phyloP scores from a whole-genome alignment of 305 asterid species.

The Fraxinus paxiana region DNA sequence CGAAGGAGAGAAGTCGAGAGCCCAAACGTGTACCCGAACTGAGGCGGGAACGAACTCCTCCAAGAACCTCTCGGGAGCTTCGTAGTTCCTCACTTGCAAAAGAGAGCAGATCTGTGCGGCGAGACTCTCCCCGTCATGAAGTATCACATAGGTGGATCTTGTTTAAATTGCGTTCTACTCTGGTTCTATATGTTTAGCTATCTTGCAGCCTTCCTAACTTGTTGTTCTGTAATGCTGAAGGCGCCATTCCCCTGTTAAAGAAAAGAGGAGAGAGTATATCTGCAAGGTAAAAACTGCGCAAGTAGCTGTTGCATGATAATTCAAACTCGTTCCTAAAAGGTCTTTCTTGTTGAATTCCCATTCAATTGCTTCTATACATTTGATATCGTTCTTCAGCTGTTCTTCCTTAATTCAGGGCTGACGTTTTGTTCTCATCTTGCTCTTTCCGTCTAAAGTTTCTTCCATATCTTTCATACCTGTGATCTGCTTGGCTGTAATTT shows the following conservation, averaged over 20 bases:
- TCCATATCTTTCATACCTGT: conserved; percentile 16
- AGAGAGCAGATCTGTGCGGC: conserved; percentile 60
- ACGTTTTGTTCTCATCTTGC: conserved; percentile 19
- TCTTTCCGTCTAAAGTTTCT: conserved; percentile 22
- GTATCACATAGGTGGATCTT: conserved; percentile 85
- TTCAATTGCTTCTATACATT: conserved; percentile 22
- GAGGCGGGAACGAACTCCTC: conserved; percentile 70
- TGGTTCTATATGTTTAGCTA: conserved; percentile 61
- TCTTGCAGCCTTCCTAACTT: conserved; percentile 72
- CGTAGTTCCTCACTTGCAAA: conserved; percentile 70
- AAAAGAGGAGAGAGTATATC: conserved; percentile 82
- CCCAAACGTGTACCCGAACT: conserved; percentile 57
- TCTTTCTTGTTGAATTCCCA: conserved; percentile 23
- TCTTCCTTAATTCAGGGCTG: conserved; percentile 23
- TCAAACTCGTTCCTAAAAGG: conserved; percentile 27
- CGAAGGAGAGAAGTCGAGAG: conserved; percentile 65
- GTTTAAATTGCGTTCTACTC: conserved; percentile 52
- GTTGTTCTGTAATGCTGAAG: conserved; percentile 87
- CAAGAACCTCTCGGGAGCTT: conserved; percentile 73
- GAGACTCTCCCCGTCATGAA: conserved; percentile 85
- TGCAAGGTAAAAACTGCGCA: conserved; percentile 86
- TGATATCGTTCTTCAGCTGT: conserved; percentile 8
- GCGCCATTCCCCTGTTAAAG: conserved; percentile 93
- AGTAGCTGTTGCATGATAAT: conserved; percentile 43
- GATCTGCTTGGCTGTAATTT: conserved; percentile 18